Evolutionary conservation across 495 filamentous ascomycete genomes (phyloP).

Genomic region (Bacidia gigantensis): DNA sequence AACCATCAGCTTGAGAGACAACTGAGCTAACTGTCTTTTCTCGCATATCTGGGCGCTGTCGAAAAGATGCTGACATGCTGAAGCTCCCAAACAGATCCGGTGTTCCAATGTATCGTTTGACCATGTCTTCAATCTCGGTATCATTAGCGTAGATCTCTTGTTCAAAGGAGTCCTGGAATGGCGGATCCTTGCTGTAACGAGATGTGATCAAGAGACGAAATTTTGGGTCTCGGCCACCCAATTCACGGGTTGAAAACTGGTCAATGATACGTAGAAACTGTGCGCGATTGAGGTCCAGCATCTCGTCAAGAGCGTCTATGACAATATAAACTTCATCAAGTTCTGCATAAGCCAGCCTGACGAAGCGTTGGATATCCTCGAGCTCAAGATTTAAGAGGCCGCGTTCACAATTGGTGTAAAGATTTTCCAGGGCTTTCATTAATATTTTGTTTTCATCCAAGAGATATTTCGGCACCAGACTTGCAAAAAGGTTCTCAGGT

Average conservation of each 20-base stretch:
- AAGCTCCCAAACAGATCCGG: neutral
- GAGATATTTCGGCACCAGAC: neutral
- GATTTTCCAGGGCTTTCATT: neutral
- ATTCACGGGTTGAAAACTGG: neutral
- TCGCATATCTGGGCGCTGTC: neutral
- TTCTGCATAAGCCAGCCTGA: neutral
- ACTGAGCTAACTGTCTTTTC: neutral
- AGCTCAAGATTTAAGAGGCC: neutral
- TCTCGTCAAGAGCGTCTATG: slow-evolving; percentile 5
- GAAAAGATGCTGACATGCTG: neutral
- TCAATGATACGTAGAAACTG: neutral
- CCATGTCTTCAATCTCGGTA: neutral
- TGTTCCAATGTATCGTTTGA: neutral
- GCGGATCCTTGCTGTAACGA: neutral
- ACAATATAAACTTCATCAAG: slow-evolving; percentile 4
- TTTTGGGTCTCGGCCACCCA: neutral
- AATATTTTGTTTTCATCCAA: neutral
- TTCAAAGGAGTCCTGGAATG: neutral
- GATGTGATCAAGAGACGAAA: slow-evolving; percentile 3
- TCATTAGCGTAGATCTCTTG: neutral
- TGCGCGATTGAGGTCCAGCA: neutral
- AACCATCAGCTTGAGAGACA: slow-evolving; percentile 5
- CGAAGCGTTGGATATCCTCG: neutral
- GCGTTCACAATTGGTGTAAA: neutral
- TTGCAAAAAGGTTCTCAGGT: slow-evolving; percentile 4